A percentile compares a stretch with the other conserved stretches of the same genome.
phyloP scores from a whole-genome alignment of 2,329 filamentous ascomycete species.

The Aspergillus sp. region DNA sequence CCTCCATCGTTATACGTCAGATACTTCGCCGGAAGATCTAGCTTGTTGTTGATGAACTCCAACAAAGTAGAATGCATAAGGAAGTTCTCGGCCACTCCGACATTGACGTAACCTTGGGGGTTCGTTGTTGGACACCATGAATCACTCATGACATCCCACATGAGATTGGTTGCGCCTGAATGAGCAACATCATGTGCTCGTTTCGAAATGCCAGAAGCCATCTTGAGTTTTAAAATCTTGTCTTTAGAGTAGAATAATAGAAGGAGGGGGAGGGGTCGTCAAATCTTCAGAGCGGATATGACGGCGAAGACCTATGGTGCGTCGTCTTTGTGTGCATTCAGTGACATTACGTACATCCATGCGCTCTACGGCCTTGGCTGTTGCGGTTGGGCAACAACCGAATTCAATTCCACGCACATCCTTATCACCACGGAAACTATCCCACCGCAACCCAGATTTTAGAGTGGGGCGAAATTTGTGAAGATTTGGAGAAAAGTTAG shows the following conservation, averaged over 20 bases:
- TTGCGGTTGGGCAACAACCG: too few species aligned
- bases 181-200: constrained; percentile 14
- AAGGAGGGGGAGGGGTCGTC: too few species aligned
- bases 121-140: constrained; percentile 41
- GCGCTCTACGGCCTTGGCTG: too few species aligned
- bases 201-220: constrained; percentile 7
- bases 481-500: too few species aligned
- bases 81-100: constrained; percentile 54
- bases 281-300: neutral
- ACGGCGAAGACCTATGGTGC: neutral
- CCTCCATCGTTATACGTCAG: constrained; percentile 41
- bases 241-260: too few species aligned
- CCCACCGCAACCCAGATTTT: too few species aligned
- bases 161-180: constrained; percentile 14
- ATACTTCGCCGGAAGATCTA: constrained; percentile 29
- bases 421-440: too few species aligned
- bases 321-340: neutral
- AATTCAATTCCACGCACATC: too few species aligned
- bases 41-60: constrained; percentile 41
- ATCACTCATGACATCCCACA: constrained; percentile 48
- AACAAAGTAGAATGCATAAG: constrained; percentile 50
- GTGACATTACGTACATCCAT: neutral
- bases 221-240: neutral
- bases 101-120: constrained; percentile 46
- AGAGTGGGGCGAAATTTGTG: too few species aligned